phyloP scores from a whole-genome alignment of 164 flowering plant species.

The Vitis labrusca region DNA sequence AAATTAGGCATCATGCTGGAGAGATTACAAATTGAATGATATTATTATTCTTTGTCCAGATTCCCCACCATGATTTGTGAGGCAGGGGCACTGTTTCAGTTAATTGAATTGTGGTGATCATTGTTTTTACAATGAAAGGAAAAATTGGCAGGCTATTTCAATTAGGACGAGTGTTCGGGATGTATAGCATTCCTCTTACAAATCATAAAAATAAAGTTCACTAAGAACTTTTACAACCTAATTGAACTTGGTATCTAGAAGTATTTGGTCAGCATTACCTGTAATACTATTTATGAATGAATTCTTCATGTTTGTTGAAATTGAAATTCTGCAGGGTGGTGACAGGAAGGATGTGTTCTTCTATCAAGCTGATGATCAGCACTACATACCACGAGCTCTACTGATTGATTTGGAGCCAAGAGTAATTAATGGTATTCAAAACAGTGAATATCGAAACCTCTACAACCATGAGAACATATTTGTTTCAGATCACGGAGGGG shows the following conservation, averaged over 20 bases:
- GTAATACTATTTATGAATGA: too few relatives aligned
- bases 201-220: not conserved
- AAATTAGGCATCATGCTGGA: not conserved
- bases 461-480: constrained; percentile 96
- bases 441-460: constrained; percentile 89
- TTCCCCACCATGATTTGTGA: not conserved
- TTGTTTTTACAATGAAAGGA: not conserved
- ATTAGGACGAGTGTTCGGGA: not conserved
- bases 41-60: not conserved
- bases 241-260: not conserved
- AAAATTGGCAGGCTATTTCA: not conserved
- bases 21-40: not conserved
- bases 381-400: constrained; percentile 93
- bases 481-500: constrained; percentile 93
- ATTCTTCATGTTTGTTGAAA: not conserved
- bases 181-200: not conserved
- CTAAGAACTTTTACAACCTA: not conserved
- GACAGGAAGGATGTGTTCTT: constrained; percentile 98
- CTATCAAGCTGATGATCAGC: constrained; percentile 99
- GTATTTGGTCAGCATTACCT: too few relatives aligned
- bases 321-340: constrained; percentile 72
- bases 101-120: not conserved
- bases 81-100: not conserved
- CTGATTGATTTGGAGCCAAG: constrained; percentile 96
- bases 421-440: constrained; percentile 96